Evolutionary conservation across 2,329 filamentous ascomycete genomes (phyloP).

Genomic region (Trichoderma aggressivum): DNA sequence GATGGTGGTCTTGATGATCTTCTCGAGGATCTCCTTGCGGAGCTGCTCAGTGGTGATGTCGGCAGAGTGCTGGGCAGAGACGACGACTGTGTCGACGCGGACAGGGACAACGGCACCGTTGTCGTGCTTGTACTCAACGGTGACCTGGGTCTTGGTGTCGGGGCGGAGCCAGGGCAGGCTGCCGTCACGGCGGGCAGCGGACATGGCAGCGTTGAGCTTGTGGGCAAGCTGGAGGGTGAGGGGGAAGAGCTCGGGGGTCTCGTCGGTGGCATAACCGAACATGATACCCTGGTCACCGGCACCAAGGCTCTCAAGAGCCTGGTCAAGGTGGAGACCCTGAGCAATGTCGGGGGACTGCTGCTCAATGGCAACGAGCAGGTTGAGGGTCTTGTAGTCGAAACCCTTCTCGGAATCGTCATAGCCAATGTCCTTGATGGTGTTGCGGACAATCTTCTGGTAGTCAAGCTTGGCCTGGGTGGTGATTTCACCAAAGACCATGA

Average conservation of each 20-base stretch:
- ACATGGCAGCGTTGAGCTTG: constrained; percentile 96
- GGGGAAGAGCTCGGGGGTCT: constrained; percentile 95
- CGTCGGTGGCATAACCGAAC: constrained; percentile 99
- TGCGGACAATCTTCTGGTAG: constrained; percentile 97
- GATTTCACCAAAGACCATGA: constrained; percentile 99
- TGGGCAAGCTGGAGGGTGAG: constrained; percentile 91
- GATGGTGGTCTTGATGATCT: constrained; percentile 95
- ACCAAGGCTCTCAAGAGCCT: constrained; percentile 95
- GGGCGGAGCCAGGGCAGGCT: constrained; percentile 90
- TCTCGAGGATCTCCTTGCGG: constrained; percentile 91
- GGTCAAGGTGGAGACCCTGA: constrained; percentile 96
- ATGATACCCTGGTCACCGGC: constrained; percentile 99
- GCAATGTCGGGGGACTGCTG: constrained; percentile 98
- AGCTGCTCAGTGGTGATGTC: constrained; percentile 87
- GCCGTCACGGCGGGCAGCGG: constrained; percentile 80
- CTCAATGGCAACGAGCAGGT: constrained; percentile 97
- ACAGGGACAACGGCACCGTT: constrained; percentile 87
- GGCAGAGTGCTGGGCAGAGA: constrained; percentile 90
- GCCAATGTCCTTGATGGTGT: constrained; percentile 95
- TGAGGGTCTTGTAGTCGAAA: constrained; percentile 99
- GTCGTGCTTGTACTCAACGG: constrained; percentile 97
- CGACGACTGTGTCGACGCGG: constrained; percentile 93
- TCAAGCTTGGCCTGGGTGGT: constrained; percentile 93
- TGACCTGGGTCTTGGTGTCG: constrained; percentile 99
- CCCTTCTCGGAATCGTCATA: constrained; percentile 97